phyloP scores from a whole-genome alignment of 352 stramenopile species.

The Peronosclerospora sorghi region DNA sequence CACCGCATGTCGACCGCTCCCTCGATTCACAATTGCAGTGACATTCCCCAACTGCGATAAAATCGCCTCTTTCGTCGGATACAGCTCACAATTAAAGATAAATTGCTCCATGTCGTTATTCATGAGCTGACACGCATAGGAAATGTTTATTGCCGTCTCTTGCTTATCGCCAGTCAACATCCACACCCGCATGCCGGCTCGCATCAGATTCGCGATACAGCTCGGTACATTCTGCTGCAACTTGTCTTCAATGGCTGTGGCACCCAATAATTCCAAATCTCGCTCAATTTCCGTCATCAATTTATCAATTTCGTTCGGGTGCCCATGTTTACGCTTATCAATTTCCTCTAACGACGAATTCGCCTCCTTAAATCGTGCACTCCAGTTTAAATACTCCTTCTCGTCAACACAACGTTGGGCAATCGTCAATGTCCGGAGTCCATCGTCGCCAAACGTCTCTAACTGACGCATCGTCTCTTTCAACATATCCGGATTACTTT shows the following conservation, averaged over 20 bases:
- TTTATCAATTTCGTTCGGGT: constrained; percentile 56
- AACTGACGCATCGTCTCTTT: constrained; percentile 54
- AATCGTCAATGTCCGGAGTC: constrained; percentile 78
- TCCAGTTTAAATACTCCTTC: constrained; percentile 59
- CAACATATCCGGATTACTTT: constrained; percentile 47
- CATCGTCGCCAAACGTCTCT: constrained; percentile 74
- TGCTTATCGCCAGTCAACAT: constrained; percentile 92
- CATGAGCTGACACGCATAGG: constrained; percentile 82
- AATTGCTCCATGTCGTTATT: constrained; percentile 79
- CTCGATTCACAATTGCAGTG: constrained; percentile 17
- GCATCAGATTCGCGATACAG: constrained; percentile 77
- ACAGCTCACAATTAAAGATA: constrained; percentile 52
- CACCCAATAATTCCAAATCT: constrained; percentile 73
- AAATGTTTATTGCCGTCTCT: constrained; percentile 93
- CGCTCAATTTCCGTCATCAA: constrained; percentile 72
- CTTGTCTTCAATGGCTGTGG: constrained; percentile 91
- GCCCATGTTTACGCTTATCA: constrained; percentile 63
- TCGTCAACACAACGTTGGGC: constrained; percentile 39
- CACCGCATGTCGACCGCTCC: constrained; percentile 33
- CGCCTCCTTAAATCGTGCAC: constrained; percentile 43
- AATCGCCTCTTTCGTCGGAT: constrained; percentile 39
- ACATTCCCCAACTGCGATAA: constrained; percentile 22
- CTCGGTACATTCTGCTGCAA: constrained; percentile 84
- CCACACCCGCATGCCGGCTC: constrained; percentile 86
- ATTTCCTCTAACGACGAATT: constrained; percentile 66